phyloP scores from a whole-genome alignment of 352 stramenopile genomes.

The Pythium chondricola region DNA sequence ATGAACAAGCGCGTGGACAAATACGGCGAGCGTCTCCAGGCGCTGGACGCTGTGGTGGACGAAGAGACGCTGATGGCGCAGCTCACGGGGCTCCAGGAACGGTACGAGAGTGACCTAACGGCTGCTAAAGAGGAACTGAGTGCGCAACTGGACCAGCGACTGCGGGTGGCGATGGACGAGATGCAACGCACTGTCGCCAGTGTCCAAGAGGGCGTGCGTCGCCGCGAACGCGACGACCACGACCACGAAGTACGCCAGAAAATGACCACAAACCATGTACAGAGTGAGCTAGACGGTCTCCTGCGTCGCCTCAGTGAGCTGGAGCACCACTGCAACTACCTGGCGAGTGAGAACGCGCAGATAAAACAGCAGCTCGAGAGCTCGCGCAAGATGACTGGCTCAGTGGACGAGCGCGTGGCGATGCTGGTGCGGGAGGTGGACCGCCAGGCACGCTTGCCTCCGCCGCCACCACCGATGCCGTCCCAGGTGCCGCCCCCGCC shows the following conservation, averaged over 20 bases:
- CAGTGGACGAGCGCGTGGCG: neutral
- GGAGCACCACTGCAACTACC: constrained; percentile 2
- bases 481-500: neutral
- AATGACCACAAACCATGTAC: neutral
- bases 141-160: constrained; percentile 13
- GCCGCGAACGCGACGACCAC: neutral
- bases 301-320: constrained; percentile 8
- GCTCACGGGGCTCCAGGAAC: constrained; percentile 41
- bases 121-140: constrained; percentile 25
- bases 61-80: constrained; percentile 55
- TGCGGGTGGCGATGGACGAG: neutral
- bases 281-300: constrained; percentile 1
- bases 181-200: constrained; percentile 6
- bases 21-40: constrained; percentile 23
- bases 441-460: neutral
- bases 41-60: constrained; percentile 20
- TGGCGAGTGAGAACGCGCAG: constrained; percentile 6
- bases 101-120: constrained; percentile 33
- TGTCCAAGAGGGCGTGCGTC: constrained; percentile 3
- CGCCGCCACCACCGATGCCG: neutral
- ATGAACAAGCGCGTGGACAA: constrained; percentile 19
- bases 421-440: constrained; percentile 4
- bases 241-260: neutral
- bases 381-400: neutral
- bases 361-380: constrained; percentile 1